A percentile compares a stretch with the other conserved stretches of the same genome.
phyloP scores from a whole-genome alignment of 164 flowering plant species.

The Piper betle region DNA sequence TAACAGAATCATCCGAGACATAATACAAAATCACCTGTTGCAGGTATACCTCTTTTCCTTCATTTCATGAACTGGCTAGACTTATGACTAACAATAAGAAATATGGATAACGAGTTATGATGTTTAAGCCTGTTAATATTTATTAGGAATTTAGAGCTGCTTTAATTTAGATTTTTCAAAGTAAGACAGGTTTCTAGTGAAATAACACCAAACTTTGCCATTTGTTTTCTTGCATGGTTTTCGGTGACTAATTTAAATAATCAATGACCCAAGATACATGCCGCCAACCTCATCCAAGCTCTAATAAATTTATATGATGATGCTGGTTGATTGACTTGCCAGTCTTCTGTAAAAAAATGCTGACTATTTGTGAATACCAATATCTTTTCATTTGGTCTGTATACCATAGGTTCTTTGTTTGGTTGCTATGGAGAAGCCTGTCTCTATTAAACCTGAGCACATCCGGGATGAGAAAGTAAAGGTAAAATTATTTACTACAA shows the following conservation, averaged over 20 bases:
- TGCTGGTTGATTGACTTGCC: too few species aligned
- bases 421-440: slow-evolving; percentile 96
- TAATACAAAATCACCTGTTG: slow-evolving; percentile 92
- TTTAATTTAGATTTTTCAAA: too few species aligned
- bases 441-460: slow-evolving; percentile 86
- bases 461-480: slow-evolving; percentile 99
- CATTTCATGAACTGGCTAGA: not conserved
- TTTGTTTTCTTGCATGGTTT: too few species aligned
- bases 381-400: slow-evolving; percentile 1
- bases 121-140: not conserved
- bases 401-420: slow-evolving; percentile 72
- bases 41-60: slow-evolving; percentile 29
- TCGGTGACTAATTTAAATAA: too few species aligned
- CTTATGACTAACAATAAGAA: not conserved
- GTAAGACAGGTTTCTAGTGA: too few species aligned
- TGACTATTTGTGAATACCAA: not conserved
- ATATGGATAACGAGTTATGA: not conserved
- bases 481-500: slow-evolving; percentile 21
- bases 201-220: too few species aligned
- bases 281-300: too few species aligned
- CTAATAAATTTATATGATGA: too few species aligned
- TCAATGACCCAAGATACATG: too few species aligned
- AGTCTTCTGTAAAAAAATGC: not conserved
- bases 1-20: slow-evolving; percentile 93
- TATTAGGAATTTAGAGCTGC: not conserved